Conservation (phyloP, 768 basidiomycete genomes). For the Agaricus bisporus region DNA sequence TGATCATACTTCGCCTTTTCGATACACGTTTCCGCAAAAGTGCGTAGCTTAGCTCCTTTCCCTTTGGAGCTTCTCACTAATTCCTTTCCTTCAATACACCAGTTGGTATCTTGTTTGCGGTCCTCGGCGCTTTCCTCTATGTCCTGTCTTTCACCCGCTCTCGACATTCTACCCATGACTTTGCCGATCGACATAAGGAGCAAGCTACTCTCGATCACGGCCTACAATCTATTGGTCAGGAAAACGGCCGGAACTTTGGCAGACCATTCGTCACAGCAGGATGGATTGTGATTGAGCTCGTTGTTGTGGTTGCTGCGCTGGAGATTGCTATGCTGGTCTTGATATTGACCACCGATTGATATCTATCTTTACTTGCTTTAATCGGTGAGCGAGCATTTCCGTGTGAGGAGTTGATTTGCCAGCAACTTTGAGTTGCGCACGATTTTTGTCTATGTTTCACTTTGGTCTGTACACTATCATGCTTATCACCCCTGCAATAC, state of each 20-base stretch:
- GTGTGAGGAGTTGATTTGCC: not conserved
- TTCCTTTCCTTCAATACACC: not conserved
- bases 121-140: constrained; percentile 57
- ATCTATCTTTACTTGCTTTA: not conserved
- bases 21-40: constrained; percentile 68
- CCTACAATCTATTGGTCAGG: constrained; percentile 53
- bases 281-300: constrained; percentile 60
- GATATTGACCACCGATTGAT: constrained; percentile 29
- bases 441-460: not conserved
- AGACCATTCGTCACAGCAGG: constrained; percentile 78
- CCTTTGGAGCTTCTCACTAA: not conserved
- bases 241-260: constrained; percentile 59
- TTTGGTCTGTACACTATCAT: not conserved
- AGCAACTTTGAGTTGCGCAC: too few species aligned
- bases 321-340: constrained; percentile 65
- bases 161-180: constrained; percentile 66
- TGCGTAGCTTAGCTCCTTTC: constrained; percentile 26
- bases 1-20: constrained; percentile 76
- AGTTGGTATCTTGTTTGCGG: constrained; percentile 60
- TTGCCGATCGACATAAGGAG: constrained; percentile 54
- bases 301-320: constrained; percentile 51
- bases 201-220: constrained; percentile 27
- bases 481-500: too few species aligned
- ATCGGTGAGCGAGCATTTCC: not conserved
- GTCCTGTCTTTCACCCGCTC: constrained; percentile 53